Percentiles rank a stretch among this genome's conserved stretches.
Evolutionary conservation across 2,329 filamentous ascomycete species (phyloP).

Genomic region (Emmonsiellopsis sp.): DNA sequence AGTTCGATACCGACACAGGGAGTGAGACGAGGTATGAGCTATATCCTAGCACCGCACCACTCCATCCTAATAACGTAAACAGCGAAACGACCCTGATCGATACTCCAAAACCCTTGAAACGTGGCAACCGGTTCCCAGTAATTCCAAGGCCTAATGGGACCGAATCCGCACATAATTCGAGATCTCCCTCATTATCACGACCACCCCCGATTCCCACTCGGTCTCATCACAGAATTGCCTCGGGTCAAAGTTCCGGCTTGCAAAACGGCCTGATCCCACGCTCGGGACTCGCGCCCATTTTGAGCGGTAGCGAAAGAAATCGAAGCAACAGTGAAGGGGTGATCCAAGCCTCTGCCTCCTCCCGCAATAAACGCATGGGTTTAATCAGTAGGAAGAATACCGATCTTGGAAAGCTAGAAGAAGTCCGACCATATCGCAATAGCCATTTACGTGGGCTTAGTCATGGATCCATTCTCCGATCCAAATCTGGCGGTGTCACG

Average conservation of each 20-base stretch:
- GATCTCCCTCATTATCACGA: constrained; percentile 57
- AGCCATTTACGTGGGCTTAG: constrained; percentile 49
- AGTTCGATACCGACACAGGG: constrained; percentile 36
- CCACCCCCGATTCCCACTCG: constrained; percentile 69
- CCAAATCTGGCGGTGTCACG: constrained; percentile 23
- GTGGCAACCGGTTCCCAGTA: constrained; percentile 51
- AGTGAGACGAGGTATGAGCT: constrained; percentile 32
- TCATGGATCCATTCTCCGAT: constrained; percentile 43
- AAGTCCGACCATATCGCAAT: constrained; percentile 41
- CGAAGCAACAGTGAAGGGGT: constrained; percentile 55
- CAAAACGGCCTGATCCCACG: constrained; percentile 46
- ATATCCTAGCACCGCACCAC: neutral
- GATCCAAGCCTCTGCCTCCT: constrained; percentile 35
- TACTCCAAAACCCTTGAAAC: constrained; percentile 61
- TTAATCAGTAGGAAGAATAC: constrained; percentile 49
- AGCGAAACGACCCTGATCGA: constrained; percentile 62
- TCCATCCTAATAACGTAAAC: constrained; percentile 17
- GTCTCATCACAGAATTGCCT: constrained; percentile 62
- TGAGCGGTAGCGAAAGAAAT: constrained; percentile 53
- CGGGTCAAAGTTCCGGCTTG: constrained; percentile 28
- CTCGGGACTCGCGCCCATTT: constrained; percentile 61
- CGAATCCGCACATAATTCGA: constrained; percentile 53
- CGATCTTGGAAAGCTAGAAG: constrained; percentile 45
- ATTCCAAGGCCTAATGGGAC: constrained; percentile 50
- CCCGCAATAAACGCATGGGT: constrained; percentile 50